Base-by-base conservation (phyloP, 306 rosid species). In the Cicer cuneatum region DNA sequence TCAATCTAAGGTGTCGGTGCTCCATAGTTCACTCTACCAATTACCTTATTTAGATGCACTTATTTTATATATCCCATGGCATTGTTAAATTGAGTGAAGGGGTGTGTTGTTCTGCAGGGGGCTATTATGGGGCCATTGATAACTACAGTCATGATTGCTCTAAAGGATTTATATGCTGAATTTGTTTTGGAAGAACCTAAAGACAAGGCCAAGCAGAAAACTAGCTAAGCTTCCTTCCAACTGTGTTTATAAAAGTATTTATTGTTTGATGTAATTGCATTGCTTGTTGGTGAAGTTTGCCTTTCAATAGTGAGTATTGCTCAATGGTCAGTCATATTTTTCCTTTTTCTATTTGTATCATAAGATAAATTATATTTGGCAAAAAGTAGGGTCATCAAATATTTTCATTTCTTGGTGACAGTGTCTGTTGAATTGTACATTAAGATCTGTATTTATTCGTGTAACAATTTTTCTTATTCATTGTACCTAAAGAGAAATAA, bases 111-210 rank as follows among this genome's bases (percentile, higher is more conserved):
- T 75, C 7, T 61, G 69, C 85, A 94, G 98, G 98, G 98, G 14
- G 98, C 98, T 29, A 94, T 94, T 40, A 91, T 94, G 97, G 98
- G 97, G n/a, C 98, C 98, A 21, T 86, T 91, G 77, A 90, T 94
- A 73, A 91, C 98, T 2, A 94, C 98, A 7, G 97, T 94, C 6
- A 88, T 94, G 87, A 91, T 91, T 60, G 98, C 97, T 68, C 80
- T 94, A 14, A 91, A 91, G 83, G 96, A 90, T 86, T 82, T 94
- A 81, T 91, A 94, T 59, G 88, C 89, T 37, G 98, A 94, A 72
- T 94, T 94, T 88, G 96, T 94, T 66, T 81, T 94, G 61, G 89
- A 77, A 7, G 91, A 87, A 80, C 85, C 76, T 45, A 66, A 85
- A 37, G 85, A 72, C 67, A 82, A 29, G 46, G 54, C 73, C n/a